These are phyloP conservation scores for Cladosporium austrohemisphaericum DNA, from an alignment of 2,329 filamentous ascomycete genomes.

Conservation along the genomic window DNA sequence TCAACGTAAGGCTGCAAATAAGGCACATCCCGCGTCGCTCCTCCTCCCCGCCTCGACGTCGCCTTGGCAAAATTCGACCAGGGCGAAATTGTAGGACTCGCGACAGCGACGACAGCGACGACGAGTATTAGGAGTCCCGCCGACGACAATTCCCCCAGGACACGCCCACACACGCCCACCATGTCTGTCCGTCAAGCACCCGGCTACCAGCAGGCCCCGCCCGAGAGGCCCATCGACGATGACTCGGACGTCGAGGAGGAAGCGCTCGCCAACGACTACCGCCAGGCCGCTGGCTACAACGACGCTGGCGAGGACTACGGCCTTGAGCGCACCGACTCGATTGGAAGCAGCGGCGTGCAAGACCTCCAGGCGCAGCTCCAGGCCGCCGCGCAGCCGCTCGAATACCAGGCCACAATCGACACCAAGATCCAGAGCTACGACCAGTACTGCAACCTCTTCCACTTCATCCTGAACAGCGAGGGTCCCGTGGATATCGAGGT, in stretches of 20 bases:
- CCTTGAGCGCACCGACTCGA: conserved; percentile 62
- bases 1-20: too few species aligned
- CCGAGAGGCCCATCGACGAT: conserved; percentile 23
- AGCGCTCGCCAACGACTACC: conserved; percentile 90
- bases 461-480: conserved; percentile 98
- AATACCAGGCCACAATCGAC: conserved; percentile 93
- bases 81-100: too few species aligned
- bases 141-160: too few species aligned
- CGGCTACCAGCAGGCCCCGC: conserved; percentile 4
- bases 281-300: conserved; percentile 92
- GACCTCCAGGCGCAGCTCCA: conserved; percentile 90
- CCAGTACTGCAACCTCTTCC: conserved; percentile 98
- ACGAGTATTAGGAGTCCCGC: too few species aligned
- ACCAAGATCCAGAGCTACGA: conserved; percentile 99
- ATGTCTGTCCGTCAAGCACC: conserved; percentile 13
- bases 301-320: conserved; percentile 59
- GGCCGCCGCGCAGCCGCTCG: conserved; percentile 88
- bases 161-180: conserved; percentile 1
- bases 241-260: conserved; percentile 97
- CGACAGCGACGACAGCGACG: too few species aligned
- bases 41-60: too few species aligned
- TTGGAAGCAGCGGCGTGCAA: conserved; percentile 70
- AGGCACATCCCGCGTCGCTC: too few species aligned
- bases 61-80: too few species aligned
- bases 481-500: conserved; percentile 97